phyloP scores from a whole-genome alignment of 73 alveolate species.

The Paramecium sexaurelia region DNA sequence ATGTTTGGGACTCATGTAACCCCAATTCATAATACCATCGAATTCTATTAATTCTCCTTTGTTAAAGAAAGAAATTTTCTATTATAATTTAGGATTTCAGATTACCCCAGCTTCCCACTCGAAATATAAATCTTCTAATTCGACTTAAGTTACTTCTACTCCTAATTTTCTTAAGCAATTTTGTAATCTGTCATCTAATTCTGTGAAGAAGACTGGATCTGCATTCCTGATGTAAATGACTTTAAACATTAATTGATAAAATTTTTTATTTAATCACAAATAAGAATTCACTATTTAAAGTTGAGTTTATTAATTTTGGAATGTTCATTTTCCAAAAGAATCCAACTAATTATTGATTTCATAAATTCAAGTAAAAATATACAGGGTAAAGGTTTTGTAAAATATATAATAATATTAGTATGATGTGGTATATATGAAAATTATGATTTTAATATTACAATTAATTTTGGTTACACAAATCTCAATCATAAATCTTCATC shows the following conservation, averaged over 20 bases:
- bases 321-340: not conserved
- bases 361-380: too few species aligned
- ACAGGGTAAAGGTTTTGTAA: too few species aligned
- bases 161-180: constrained; percentile 27
- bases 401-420: too few species aligned
- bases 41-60: constrained; percentile 37
- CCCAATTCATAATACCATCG: constrained; percentile 65
- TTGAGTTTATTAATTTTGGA: not conserved
- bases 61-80: not conserved
- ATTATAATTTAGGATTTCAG: not conserved
- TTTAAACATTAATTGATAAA: constrained; percentile 23
- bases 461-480: not conserved
- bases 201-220: constrained; percentile 69
- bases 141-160: constrained; percentile 17
- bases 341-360: too few species aligned
- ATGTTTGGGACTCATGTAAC: constrained; percentile 67
- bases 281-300: not conserved
- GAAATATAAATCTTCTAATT: constrained; percentile 36
- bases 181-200: constrained; percentile 34
- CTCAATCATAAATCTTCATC: not conserved
- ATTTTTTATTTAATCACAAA: not conserved
- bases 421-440: not conserved
- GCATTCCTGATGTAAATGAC: constrained; percentile 51
- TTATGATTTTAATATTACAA: not conserved
- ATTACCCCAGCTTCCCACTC: constrained; percentile 52